Evolutionary conservation across 169 alveolate genomes (phyloP).

Genomic region (Eimeria tenella): DNA sequence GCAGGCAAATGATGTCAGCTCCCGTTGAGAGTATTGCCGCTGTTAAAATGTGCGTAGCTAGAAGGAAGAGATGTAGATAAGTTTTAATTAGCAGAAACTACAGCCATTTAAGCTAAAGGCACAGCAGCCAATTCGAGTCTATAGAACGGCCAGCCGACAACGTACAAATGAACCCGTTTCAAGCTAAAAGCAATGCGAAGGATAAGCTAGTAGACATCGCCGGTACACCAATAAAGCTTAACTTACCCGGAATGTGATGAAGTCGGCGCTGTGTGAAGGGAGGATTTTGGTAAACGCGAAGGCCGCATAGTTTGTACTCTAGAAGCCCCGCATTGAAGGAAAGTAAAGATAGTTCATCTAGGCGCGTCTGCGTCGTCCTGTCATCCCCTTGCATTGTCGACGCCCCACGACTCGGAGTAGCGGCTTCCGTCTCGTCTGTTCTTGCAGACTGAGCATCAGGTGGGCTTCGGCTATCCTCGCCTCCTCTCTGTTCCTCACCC

Average conservation of each 20-base stretch:
- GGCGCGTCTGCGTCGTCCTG: constrained; percentile 48
- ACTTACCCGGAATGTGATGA: constrained; percentile 88
- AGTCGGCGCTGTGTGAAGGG: constrained; percentile 91
- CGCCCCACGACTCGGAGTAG: constrained; percentile 1
- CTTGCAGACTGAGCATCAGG: constrained; percentile 30
- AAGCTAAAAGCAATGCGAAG: no score
- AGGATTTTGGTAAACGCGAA: constrained; percentile 92
- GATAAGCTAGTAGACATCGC: no score
- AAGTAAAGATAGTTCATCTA: constrained; percentile 86
- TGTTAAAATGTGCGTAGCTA: neutral
- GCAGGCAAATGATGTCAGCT: constrained; percentile 93
- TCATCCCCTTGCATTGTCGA: constrained; percentile 15
- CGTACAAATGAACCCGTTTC: no score
- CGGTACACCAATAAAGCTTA: neutral
- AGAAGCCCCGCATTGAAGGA: constrained; percentile 93
- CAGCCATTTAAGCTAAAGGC: neutral
- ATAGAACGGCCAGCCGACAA: no score
- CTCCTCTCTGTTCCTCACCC: neutral
- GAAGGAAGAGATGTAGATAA: neutral
- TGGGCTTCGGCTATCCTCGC: neutral
- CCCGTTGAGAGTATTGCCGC: constrained; percentile 88
- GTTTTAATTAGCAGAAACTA: neutral
- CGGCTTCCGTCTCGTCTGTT: constrained; percentile 34
- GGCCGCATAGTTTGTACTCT: constrained; percentile 91
- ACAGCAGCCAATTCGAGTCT: no score